Conservation (phyloP, 2,329 filamentous ascomycete genomes). For the Pyrenophora teres region DNA sequence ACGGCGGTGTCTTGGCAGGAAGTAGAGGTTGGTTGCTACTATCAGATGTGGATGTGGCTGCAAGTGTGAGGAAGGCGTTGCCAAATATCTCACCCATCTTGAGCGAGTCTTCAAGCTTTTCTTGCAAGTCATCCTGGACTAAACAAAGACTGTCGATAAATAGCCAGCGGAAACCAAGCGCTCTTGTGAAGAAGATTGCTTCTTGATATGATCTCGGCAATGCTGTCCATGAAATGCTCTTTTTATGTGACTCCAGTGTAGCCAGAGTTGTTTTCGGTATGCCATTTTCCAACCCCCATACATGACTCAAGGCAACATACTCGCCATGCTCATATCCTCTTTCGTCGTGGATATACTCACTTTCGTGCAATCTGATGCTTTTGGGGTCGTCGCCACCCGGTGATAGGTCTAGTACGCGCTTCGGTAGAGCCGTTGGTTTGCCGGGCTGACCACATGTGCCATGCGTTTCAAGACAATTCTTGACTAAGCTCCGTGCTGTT, state of each 20-base stretch:
- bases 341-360: constrained; percentile 31
- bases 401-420: constrained; percentile 38
- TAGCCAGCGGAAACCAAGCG: constrained; percentile 43
- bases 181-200: constrained; percentile 40
- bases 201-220: constrained; percentile 44
- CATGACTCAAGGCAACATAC: constrained; percentile 41
- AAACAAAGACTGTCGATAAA: constrained; percentile 46
- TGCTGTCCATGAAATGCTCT: constrained; percentile 34
- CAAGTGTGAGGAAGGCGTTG: constrained; percentile 42
- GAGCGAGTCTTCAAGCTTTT: constrained; percentile 36
- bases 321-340: constrained; percentile 39
- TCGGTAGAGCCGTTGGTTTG: constrained; percentile 33
- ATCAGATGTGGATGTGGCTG: constrained; percentile 39
- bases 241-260: constrained; percentile 33
- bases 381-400: constrained; percentile 33
- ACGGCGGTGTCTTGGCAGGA: constrained; percentile 28
- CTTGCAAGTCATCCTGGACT: constrained; percentile 36
- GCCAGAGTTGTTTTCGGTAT: constrained; percentile 38
- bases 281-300: constrained; percentile 37
- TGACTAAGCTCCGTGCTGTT: constrained; percentile 34
- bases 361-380: constrained; percentile 36
- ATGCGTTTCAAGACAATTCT: constrained; percentile 38
- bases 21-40: constrained; percentile 37
- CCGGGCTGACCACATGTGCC: constrained; percentile 32
- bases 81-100: constrained; percentile 38